These are phyloP conservation scores for Rhizoctonia solani DNA, from an alignment of 1,284 basidiomycete genomes.

Conservation along the genomic window DNA sequence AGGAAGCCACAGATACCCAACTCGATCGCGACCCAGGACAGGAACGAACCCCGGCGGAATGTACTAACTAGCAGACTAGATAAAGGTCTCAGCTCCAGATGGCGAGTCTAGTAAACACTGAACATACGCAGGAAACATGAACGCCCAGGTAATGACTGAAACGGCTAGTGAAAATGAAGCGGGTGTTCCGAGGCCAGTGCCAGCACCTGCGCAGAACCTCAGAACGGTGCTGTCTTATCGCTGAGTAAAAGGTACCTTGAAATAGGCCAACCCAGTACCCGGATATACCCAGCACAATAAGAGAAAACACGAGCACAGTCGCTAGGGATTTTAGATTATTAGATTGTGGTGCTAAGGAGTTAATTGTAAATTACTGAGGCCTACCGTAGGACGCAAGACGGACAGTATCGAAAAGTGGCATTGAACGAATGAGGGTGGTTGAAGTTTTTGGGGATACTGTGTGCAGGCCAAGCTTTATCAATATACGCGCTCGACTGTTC, in stretches of 20 bases:
- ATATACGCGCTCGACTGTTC: too few species aligned
- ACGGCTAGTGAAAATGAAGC: conserved; percentile 17
- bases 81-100: not conserved
- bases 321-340: not conserved
- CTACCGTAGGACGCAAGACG: conserved; percentile 7
- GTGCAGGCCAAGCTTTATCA: too few species aligned
- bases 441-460: not conserved
- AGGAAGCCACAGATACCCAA: conserved; percentile 23
- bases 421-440: not conserved
- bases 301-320: conserved; percentile 25
- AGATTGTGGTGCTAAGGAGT: not conserved
- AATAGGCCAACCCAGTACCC: conserved; percentile 5
- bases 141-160: conserved; percentile 10
- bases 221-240: too few species aligned
- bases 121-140: conserved; percentile 28
- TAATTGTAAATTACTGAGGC: not conserved
- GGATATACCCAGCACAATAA: conserved; percentile 30
- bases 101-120: not conserved
- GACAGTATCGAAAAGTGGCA: conserved; percentile 11
- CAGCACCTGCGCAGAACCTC: too few species aligned
- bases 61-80: conserved; percentile 24
- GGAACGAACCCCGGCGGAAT: conserved; percentile 17
- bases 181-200: conserved; percentile 8
- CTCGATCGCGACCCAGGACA: conserved; percentile 35
- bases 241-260: too few species aligned